These are phyloP conservation scores for Diplodia mutila DNA, from an alignment of 2,329 filamentous ascomycete species.

Conservation along the genomic window DNA sequence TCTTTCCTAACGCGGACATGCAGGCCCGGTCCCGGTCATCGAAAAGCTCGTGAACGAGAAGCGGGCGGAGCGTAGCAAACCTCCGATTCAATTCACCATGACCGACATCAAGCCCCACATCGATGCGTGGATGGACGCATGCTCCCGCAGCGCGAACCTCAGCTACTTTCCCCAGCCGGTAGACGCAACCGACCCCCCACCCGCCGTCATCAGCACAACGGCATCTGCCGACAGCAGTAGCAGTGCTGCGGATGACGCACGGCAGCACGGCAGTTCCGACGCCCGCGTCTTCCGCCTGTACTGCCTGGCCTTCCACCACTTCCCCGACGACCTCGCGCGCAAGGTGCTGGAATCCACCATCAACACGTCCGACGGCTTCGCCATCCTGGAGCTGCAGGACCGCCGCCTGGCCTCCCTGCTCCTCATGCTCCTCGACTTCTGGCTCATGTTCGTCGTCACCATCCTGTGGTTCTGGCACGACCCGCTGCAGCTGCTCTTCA, in stretches of 20 bases:
- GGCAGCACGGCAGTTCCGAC: not conserved
- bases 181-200: constrained; percentile 65
- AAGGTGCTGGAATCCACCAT: constrained; percentile 67
- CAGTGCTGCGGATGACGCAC: no score
- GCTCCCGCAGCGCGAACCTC: constrained; percentile 55
- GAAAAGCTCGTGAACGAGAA: constrained; percentile 38
- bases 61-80: constrained; percentile 29
- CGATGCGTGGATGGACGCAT: constrained; percentile 40
- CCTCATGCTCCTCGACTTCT: constrained; percentile 42
- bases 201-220: constrained; percentile 33
- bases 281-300: constrained; percentile 66
- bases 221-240: not conserved
- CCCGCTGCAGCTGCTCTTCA: constrained; percentile 64
- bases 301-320: constrained; percentile 78
- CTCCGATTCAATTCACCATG: constrained; percentile 44
- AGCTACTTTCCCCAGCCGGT: constrained; percentile 64
- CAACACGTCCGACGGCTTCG: constrained; percentile 67
- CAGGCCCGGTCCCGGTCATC: constrained; percentile 41
- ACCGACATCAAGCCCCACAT: constrained; percentile 47
- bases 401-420: constrained; percentile 45
- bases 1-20: constrained; percentile 28
- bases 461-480: constrained; percentile 58
- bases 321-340: constrained; percentile 65
- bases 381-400: constrained; percentile 76
- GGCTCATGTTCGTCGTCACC: constrained; percentile 58